Evolutionary conservation across 352 stramenopile genomes (phyloP).

Genomic region (Pythium pyrilobum): DNA sequence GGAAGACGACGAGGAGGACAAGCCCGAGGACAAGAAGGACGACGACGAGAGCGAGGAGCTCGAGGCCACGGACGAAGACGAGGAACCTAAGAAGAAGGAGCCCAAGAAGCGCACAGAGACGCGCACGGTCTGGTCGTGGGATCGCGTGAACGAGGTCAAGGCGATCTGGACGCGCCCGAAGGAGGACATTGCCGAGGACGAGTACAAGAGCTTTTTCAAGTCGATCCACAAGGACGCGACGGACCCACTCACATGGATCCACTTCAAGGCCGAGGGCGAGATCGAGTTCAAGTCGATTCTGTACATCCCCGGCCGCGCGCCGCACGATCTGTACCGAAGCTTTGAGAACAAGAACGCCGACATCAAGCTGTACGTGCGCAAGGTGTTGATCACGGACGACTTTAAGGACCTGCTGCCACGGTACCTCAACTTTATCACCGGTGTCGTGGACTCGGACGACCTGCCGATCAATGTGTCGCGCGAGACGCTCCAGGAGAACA

Average conservation of each 20-base stretch:
- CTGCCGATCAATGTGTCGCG: conserved; percentile 99
- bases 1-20: conserved; percentile 60
- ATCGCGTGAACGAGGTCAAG: conserved; percentile 95
- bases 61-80: conserved; percentile 72
- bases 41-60: conserved; percentile 64
- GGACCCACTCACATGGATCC: conserved; percentile 95
- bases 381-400: conserved; percentile 98
- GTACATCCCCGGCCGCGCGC: conserved; percentile 92
- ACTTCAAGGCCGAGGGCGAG: conserved; percentile 99
- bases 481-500: conserved; percentile 99
- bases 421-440: conserved; percentile 99
- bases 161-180: conserved; percentile 98
- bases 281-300: conserved; percentile 99
- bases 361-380: conserved; percentile 98
- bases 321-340: conserved; percentile 84
- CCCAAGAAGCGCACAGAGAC: conserved; percentile 91
- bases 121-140: conserved; percentile 94
- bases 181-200: conserved; percentile 96
- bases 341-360: conserved; percentile 91
- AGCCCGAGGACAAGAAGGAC: conserved; percentile 56
- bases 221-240: conserved; percentile 89
- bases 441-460: conserved; percentile 99
- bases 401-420: conserved; percentile 97
- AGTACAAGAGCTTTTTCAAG: conserved; percentile 99
- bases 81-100: conserved; percentile 41